Evolutionary conservation across 2,329 filamentous ascomycete species (phyloP), one percentile per base, ranked within the genome.

Genomic region (Piedraia hortae): DNA sequence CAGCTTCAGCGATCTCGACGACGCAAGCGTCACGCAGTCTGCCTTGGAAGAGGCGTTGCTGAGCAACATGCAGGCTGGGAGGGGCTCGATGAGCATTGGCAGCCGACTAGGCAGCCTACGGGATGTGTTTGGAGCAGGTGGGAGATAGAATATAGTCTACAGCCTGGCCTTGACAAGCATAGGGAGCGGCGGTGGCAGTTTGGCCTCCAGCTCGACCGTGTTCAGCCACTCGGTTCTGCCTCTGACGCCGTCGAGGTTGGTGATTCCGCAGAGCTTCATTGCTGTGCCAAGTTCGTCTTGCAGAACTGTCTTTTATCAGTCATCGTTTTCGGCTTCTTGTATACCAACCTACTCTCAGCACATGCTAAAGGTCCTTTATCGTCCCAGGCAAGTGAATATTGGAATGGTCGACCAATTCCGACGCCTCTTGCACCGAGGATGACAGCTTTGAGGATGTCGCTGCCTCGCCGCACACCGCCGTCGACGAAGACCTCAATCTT

Each of bases 1-100:
- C 41, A 80, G 72, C 34, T 85, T 77, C 36, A 82, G 72, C 44
- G 75, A 85, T 47, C 54, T 88, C 19, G 74, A 82, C 40, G 73
- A 80, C 51, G 64, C 70, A 10, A 75, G 71, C 10, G 66, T 82
- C 9, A 78, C 73, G 13, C 71, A 78, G 40, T 75, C 68, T 9
- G 73, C 73, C 3, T 48, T 82, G 24, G 73, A 80, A 41, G 73
- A 82, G 39, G 72, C 69, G 5, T 46, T 78, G 23, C 59, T 73
- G 10, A 77, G 65, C 37, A 64, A 68, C 30, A 67, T 73, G 53
- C 57, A 65, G 31, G 21, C 12, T 8, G 21, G 21, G 15, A 22
- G 15, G 9, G 35, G 32, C 25, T 17, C 25, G 23, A n/a, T n/a
- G n/a, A 29, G 26, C 14, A 27, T 27, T 14, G 24, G 22, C 14